phyloP scores from a whole-genome alignment of 352 stramenopile species.

The Phytophthora idaei region DNA sequence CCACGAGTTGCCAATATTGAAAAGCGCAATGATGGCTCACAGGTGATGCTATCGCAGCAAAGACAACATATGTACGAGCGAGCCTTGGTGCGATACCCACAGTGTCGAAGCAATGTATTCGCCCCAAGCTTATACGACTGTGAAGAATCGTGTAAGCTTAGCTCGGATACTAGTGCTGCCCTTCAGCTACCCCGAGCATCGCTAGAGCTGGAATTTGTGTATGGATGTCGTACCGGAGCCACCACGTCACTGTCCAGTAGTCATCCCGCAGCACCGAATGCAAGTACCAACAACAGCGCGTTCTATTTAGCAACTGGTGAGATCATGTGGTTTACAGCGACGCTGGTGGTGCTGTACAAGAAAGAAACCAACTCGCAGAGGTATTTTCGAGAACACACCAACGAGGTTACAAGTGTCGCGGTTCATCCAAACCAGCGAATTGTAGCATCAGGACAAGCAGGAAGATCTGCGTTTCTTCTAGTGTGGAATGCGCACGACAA shows the following conservation, averaged over 20 bases:
- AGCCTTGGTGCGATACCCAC: slow-evolving; percentile 63
- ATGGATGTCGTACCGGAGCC: slow-evolving; percentile 55
- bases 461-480: slow-evolving; percentile 60
- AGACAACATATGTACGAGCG: slow-evolving; percentile 72
- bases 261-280: slow-evolving; percentile 30
- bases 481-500: slow-evolving; percentile 76
- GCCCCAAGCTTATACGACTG: slow-evolving; percentile 57
- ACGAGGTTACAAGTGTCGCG: slow-evolving; percentile 57
- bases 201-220: slow-evolving; percentile 67
- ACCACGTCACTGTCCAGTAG: slow-evolving; percentile 31
- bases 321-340: slow-evolving; percentile 67
- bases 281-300: slow-evolving; percentile 49
- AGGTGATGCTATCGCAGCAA: slow-evolving; percentile 52
- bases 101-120: slow-evolving; percentile 75
- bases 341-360: slow-evolving; percentile 64
- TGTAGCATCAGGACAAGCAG: slow-evolving; percentile 65
- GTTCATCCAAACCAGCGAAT: slow-evolving; percentile 69
- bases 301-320: slow-evolving; percentile 67
- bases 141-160: slow-evolving; percentile 1
- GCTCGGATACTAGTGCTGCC: slow-evolving; percentile 15
- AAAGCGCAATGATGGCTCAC: slow-evolving; percentile 51
- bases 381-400: slow-evolving; percentile 66
- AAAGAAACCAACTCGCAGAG: slow-evolving; percentile 56
- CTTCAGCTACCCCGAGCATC: slow-evolving; percentile 34
- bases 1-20: slow-evolving; percentile 76